phyloP scores from a whole-genome alignment of 768 basidiomycete species.

The Melanogaster broomeanus region DNA sequence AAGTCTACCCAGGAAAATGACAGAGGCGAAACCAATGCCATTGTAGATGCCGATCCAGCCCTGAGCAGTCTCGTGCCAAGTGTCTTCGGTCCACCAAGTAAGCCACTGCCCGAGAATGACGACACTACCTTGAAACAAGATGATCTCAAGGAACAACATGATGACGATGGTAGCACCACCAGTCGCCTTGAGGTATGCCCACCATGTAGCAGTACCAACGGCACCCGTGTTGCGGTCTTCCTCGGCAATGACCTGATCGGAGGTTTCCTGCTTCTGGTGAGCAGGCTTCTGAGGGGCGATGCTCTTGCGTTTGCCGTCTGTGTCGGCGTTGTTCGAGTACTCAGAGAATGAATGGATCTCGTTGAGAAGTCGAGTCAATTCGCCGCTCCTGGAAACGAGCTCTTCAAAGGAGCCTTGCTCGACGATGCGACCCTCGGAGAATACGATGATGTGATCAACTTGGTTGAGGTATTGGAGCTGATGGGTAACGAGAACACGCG shows the following conservation, averaged over 20 bases:
- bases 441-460: conserved; percentile 48
- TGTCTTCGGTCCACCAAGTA: conserved; percentile 31
- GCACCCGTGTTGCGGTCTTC: conserved; percentile 29
- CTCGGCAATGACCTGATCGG: conserved; percentile 19
- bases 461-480: conserved; percentile 33
- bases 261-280: conserved; percentile 10
- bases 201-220: conserved; percentile 27
- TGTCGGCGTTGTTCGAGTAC: conserved; percentile 4
- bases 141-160: conserved; percentile 18
- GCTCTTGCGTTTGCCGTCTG: conserved; percentile 25
- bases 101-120: conserved; percentile 31
- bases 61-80: conserved; percentile 22
- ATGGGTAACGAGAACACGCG: conserved; percentile 31
- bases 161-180: conserved; percentile 21
- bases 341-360: conserved; percentile 16
- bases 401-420: conserved; percentile 47
- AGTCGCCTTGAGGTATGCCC: conserved; percentile 33
- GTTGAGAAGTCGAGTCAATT: conserved; percentile 26
- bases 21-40: conserved; percentile 23
- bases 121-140: conserved; percentile 25
- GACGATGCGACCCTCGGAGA: conserved; percentile 44
- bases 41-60: conserved; percentile 32
- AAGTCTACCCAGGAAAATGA: conserved; percentile 19
- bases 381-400: conserved; percentile 31
- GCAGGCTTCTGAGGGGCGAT: conserved; percentile 3